Evolutionary conservation across 441 rosid genomes (phyloP).

Genomic region (Biscutella laevigata): DNA sequence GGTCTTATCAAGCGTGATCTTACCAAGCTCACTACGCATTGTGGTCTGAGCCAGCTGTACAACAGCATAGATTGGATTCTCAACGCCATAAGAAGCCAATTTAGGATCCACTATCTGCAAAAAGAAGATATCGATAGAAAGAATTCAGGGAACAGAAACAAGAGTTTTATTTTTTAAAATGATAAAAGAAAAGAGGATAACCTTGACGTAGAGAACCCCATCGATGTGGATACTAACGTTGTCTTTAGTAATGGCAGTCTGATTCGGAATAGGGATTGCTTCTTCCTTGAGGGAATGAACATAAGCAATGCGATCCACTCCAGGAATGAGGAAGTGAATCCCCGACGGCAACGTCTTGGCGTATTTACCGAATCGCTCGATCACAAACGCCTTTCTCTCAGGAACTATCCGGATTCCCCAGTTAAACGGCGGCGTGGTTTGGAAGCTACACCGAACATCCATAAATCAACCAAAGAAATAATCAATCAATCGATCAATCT

Average conservation of each 20-base stretch:
- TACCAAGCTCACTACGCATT: slow-evolving; percentile 96
- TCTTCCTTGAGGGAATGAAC: slow-evolving; percentile 96
- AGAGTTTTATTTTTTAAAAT: background rate
- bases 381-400: slow-evolving; percentile 76
- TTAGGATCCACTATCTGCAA: slow-evolving; percentile 80
- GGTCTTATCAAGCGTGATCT: slow-evolving; percentile 90
- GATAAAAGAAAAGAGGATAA: slow-evolving; percentile 5
- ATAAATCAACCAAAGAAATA: background rate
- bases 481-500: background rate
- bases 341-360: slow-evolving; percentile 74
- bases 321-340: slow-evolving; percentile 71
- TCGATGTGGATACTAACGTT: slow-evolving; percentile 84
- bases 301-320: slow-evolving; percentile 84
- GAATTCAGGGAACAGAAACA: background rate
- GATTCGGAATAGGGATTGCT: slow-evolving; percentile 78
- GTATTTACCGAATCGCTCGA: slow-evolving; percentile 86
- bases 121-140: background rate
- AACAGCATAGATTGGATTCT: slow-evolving; percentile 81
- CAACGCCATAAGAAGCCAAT: slow-evolving; percentile 89
- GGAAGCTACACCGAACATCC: slow-evolving; percentile 34
- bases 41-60: slow-evolving; percentile 93
- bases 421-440: slow-evolving; percentile 56
- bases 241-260: slow-evolving; percentile 85
- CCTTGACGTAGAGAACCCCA: slow-evolving; percentile 88
- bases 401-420: slow-evolving; percentile 89